Evolutionary conservation across 371 early-diverging fungal species (phyloP).

Genomic region (Mortierella sp.): DNA sequence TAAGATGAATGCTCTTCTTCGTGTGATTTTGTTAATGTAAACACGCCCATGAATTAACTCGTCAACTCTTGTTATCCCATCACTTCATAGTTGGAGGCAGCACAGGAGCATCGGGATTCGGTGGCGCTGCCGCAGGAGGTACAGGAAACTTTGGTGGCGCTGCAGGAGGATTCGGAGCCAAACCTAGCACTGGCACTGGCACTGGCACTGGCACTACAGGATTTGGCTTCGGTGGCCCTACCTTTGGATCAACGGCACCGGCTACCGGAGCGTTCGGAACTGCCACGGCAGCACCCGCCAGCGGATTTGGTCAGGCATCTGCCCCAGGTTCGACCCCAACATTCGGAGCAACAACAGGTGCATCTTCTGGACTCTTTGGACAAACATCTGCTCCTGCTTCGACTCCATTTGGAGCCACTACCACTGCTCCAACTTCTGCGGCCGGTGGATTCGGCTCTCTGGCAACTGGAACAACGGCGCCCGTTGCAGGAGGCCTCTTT

Average conservation of each 20-base stretch:
- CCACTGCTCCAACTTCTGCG: conserved; percentile 19
- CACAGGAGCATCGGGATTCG: conserved; percentile 29
- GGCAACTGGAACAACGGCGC: no score
- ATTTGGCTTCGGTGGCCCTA: conserved; percentile 3
- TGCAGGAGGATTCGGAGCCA: conserved; percentile 22
- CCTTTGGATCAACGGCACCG: conserved; percentile 14
- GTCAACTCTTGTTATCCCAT: no score
- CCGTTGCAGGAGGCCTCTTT: not conserved
- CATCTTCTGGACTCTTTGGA: not conserved
- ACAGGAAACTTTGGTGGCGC: conserved; percentile 12
- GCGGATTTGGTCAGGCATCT: conserved; percentile 22
- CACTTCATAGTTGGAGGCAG: not conserved
- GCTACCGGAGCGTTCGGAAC: conserved; percentile 30
- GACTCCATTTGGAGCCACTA: conserved; percentile 23
- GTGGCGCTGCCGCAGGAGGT: conserved; percentile 27
- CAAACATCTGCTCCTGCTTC: no score
- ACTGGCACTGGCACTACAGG: conserved; percentile 14
- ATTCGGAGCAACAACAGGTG: conserved; percentile 12
- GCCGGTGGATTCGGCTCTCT: not conserved
- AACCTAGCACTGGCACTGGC: conserved; percentile 8
- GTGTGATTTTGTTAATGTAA: no score
- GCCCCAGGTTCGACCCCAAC: conserved; percentile 19
- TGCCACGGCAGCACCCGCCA: conserved; percentile 15
- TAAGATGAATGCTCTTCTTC: no score
- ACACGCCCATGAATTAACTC: not conserved